Base-by-base conservation (phyloP, 2,329 filamentous ascomycete genomes). In the Phialocephala sp. region DNA sequence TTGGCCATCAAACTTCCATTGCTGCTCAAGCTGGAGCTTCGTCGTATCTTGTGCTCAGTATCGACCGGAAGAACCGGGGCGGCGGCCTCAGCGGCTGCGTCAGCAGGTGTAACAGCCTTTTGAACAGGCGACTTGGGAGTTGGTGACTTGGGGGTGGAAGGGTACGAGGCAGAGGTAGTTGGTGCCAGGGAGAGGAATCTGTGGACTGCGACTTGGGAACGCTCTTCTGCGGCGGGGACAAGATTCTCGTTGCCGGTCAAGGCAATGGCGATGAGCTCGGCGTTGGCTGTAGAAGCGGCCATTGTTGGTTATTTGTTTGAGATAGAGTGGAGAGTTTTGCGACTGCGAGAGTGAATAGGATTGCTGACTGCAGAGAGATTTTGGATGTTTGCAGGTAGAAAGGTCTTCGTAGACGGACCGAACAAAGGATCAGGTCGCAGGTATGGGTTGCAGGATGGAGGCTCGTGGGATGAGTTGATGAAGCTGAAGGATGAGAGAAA, bases 181-280 rank as follows among this genome's bases (percentile, higher is more conserved):
- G 72, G 74, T 8, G 73, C 72, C 20, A 76, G 65, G 22, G 71
- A 69, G 47, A 76, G 70, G 65, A 76, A 76, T 3, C 32, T 66
- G 62, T 66, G 66, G 20, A 60, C 60, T 14, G 59, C 55, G 18
- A 22, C 32, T n/a, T 62, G 66, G 55, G 57, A 24, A 2, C 45
- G 61, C 47, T 64, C 65, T 55, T 71, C 69, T 36, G 67, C 63
- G 12, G 68, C 66, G 35, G 70, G 69, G 27, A 68, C 55, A 36
- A 68, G 69, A 35, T 66, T 72, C 32, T 70, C 68, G 37, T 64
- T 63, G 39, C 66, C 66, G 15, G 58, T 43, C 54, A 65, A 65
- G 27, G 66, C 66, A 27, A 69, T 54, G 41, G 57, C 54, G n/a
- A 68, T 24, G 47, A 70, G 59, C 24, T 71, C 64, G 36, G 60